These are phyloP conservation scores for Ophiosphaerella herpotricha DNA, from an alignment of 2,329 filamentous ascomycete genomes.

Conservation along the genomic window DNA sequence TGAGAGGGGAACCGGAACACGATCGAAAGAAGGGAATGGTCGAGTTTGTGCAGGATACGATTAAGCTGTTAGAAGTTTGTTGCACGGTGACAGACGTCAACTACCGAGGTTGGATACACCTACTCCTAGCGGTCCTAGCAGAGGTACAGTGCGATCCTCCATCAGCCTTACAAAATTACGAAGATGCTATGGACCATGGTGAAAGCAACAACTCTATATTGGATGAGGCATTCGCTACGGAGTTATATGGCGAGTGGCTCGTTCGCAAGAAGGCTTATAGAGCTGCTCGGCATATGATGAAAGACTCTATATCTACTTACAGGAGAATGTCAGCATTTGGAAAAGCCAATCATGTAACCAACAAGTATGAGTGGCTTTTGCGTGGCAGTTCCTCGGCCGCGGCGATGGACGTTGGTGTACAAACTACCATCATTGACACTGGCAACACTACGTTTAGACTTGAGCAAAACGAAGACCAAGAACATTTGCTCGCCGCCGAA, in stretches of 20 bases:
- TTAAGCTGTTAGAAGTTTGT: constrained; percentile 67
- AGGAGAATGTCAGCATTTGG: constrained; percentile 71
- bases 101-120: constrained; percentile 70
- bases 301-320: constrained; percentile 70
- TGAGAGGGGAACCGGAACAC: constrained; percentile 45
- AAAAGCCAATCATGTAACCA: constrained; percentile 69
- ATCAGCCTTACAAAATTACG: constrained; percentile 66
- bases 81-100: constrained; percentile 69
- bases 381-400: constrained; percentile 65
- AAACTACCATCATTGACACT: constrained; percentile 67
- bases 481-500: constrained; percentile 43
- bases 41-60: constrained; percentile 59
- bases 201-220: constrained; percentile 68
- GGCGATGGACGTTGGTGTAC: constrained; percentile 66
- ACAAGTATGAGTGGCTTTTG: constrained; percentile 69
- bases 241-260: constrained; percentile 74
- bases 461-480: constrained; percentile 50
- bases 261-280: constrained; percentile 67
- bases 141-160: constrained; percentile 63
- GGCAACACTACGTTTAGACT: constrained; percentile 49
- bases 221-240: constrained; percentile 74
- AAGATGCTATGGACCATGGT: constrained; percentile 73
- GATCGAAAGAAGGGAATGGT: constrained; percentile 55
- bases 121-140: constrained; percentile 70
- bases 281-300: constrained; percentile 70